Evolutionary conservation across 306 rosid species (phyloP), one percentile per base, ranked within the genome.

Genomic region (Comarum palustre): DNA sequence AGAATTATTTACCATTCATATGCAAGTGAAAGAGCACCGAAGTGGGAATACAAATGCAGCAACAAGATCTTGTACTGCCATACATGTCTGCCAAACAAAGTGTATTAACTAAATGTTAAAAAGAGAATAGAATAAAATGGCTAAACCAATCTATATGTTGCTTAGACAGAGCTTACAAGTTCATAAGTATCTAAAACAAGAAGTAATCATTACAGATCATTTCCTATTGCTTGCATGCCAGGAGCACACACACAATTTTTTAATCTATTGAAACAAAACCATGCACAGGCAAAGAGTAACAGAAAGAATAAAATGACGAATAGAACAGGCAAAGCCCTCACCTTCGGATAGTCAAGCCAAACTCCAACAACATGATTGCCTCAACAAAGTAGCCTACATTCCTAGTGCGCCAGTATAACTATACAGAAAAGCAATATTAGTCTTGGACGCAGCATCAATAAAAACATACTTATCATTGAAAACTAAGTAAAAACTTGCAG

Each of bases 321-420:
- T 39, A 39, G 7, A 39, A 39, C 10, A 39, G 67, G 72, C 34
- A 75, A n/a, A 71, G 55, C 77, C 43, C 90, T 79, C 63, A 92
- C 99, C 95, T 92, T 82, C 90, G 83, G 47, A 95, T 81, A 25
- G 88, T 83, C 90, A 90, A 84, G 76, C 97, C 97, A 17, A 90
- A 90, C 83, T 95, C 99, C 96, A 95, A 82, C 43, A 95, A 87
- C 96, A 90, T 84, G 65, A 92, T 82, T 69, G 99, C 96, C 84
- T 95, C 99, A 17, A 90, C 63, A 80, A 92, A 80, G 80, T 92
- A 92, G 82, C 96, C 93, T 19, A 78, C 48, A 57, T 90, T 76
- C 85, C 86, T 78, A 41, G 99, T 83, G 50, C 87, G 92, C 99
- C 97, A 90, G 75, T 82, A 95, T 72, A 92, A 82, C 99, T 95